Percentiles rank a stretch among this genome's conserved stretches.
Conservation (phyloP, 2,329 filamentous ascomycete species). For the Trichoderma guizhouense region DNA sequence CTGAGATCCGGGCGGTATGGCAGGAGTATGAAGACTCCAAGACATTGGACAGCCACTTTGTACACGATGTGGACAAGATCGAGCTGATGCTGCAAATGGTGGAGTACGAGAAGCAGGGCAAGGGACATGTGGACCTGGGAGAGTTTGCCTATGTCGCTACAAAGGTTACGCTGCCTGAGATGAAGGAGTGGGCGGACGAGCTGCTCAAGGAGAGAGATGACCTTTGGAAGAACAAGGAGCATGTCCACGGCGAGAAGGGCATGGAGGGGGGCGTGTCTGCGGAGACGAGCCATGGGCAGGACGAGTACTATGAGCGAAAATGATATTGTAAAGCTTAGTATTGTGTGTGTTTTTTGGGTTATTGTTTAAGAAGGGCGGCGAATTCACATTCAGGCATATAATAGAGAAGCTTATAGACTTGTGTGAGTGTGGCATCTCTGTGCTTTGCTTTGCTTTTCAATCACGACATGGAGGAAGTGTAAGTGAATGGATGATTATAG, state of each 20-base stretch:
- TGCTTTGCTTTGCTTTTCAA: not conserved
- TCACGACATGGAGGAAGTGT: not conserved
- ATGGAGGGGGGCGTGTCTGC: conserved; percentile 36
- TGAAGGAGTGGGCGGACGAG: conserved; percentile 73
- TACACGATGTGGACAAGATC: conserved; percentile 97
- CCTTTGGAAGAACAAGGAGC: conserved; percentile 61
- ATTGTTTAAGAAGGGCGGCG: not conserved
- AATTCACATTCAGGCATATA: conserved; percentile 6
- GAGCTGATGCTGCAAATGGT: conserved; percentile 93
- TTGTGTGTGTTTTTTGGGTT: not conserved
- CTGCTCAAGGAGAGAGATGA: conserved; percentile 71
- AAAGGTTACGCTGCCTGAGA: conserved; percentile 71
- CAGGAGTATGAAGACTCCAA: conserved; percentile 89
- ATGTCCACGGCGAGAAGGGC: conserved; percentile 46
- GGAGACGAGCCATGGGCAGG: conserved; percentile 40
- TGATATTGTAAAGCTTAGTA: not conserved
- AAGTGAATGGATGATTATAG: not conserved
- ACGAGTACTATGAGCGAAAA: conserved; percentile 46
- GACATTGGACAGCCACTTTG: conserved; percentile 82
- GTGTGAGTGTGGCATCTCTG: not conserved
- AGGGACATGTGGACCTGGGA: conserved; percentile 68
- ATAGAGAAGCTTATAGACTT: conserved; percentile 6
- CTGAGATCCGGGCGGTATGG: conserved; percentile 77
- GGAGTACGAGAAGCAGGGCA: conserved; percentile 79
- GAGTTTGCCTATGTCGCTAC: conserved; percentile 82